Evolutionary conservation across 192 early-diverging fungal species (phyloP).

Genomic region (Thoreauomyces humboldtii): DNA sequence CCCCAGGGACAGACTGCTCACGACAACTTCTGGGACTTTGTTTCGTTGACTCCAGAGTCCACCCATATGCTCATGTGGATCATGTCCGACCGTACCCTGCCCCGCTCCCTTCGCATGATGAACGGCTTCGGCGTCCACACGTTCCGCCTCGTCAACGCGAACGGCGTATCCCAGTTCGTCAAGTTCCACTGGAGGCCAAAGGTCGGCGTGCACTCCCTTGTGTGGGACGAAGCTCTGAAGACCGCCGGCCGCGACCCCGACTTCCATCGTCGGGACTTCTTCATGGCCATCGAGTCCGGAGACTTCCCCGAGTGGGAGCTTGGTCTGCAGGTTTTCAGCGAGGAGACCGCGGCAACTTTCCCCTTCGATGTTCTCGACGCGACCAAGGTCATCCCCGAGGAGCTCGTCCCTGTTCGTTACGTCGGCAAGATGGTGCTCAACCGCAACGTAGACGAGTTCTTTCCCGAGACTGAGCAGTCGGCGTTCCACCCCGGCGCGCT

Average conservation of each 20-base stretch:
- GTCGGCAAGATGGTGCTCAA: conserved; percentile 77
- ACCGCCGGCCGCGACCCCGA: conserved; percentile 68
- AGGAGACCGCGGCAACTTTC: conserved; percentile 67
- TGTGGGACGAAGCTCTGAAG: conserved; percentile 57
- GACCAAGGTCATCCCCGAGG: conserved; percentile 80
- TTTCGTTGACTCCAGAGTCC: conserved; percentile 57
- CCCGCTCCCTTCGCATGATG: conserved; percentile 78
- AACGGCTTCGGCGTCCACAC: conserved; percentile 81
- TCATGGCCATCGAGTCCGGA: conserved; percentile 64
- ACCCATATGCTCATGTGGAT: conserved; percentile 78
- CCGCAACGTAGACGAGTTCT: conserved; percentile 82
- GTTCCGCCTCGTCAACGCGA: conserved; percentile 66
- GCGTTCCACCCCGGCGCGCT: conserved; percentile 77
- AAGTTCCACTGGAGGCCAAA: conserved; percentile 86
- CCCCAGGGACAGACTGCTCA: conserved; percentile 46
- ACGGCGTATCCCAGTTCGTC: conserved; percentile 70
- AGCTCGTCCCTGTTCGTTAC: conserved; percentile 71
- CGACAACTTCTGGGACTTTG: conserved; percentile 29
- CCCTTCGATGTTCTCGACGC: conserved; percentile 78
- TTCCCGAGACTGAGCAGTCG: conserved; percentile 80
- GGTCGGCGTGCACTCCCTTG: conserved; percentile 74
- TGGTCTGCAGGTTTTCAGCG: conserved; percentile 68
- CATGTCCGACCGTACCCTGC: conserved; percentile 81
- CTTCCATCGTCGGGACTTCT: conserved; percentile 74
- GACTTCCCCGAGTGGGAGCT: conserved; percentile 72